A percentile compares a stretch with the other conserved stretches of the same genome.
Conservation (phyloP, 2,329 filamentous ascomycete species). For the Colletotrichum sp. region DNA sequence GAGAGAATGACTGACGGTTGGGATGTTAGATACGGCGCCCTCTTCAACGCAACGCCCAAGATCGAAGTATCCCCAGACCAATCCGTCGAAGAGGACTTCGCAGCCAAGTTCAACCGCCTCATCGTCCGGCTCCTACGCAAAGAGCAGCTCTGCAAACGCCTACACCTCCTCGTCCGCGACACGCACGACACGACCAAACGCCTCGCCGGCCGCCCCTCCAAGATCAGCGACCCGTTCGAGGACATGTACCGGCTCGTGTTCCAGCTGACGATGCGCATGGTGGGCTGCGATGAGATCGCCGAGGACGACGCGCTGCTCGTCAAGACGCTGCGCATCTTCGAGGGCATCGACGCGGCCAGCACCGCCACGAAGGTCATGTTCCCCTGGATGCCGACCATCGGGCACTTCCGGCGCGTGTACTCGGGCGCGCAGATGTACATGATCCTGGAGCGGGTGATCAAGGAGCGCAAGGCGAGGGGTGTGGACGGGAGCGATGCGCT, state of each 20-base stretch:
- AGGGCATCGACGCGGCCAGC: conserved; percentile 47
- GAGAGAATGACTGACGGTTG: not conserved
- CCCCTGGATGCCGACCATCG: conserved; percentile 53
- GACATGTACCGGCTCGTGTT: conserved; percentile 58
- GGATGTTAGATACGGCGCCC: conserved; percentile 28
- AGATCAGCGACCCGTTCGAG: conserved; percentile 57
- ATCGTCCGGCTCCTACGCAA: conserved; percentile 40
- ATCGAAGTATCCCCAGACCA: conserved; percentile 15
- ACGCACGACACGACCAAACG: conserved; percentile 38
- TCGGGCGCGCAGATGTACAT: conserved; percentile 52
- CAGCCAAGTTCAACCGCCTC: conserved; percentile 28
- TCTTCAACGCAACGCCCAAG: conserved; percentile 34
- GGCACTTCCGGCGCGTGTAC: conserved; percentile 46
- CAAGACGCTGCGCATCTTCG: conserved; percentile 49
- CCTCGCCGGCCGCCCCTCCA: conserved; percentile 29
- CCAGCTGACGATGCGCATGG: conserved; percentile 61
- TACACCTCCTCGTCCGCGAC: conserved; percentile 50
- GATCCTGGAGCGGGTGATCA: conserved; percentile 52
- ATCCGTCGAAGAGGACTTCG: conserved; percentile 23
- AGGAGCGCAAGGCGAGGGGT: conserved; percentile 46
- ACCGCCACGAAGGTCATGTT: conserved; percentile 55
- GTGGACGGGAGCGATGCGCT: conserved; percentile 53
- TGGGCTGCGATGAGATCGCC: conserved; percentile 59
- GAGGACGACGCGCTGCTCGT: conserved; percentile 45
- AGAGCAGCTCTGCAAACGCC: conserved; percentile 39